A percentile compares a stretch with the other conserved stretches of the same genome.
phyloP scores from a whole-genome alignment of 2,329 filamentous ascomycete species.

The Aspergillus fijiensis region DNA sequence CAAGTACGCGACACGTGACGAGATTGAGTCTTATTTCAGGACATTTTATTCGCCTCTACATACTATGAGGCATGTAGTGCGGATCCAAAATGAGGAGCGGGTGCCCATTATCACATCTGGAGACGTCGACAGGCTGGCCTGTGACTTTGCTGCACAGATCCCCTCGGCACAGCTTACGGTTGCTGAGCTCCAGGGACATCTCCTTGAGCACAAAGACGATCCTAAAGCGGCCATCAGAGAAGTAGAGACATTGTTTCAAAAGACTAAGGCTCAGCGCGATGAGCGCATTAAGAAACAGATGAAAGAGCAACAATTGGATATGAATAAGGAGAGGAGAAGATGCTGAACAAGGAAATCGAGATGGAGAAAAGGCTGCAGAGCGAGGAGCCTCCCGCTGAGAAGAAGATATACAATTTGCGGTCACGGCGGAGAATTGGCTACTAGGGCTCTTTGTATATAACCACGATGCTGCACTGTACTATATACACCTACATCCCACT shows the following conservation, averaged over 20 bases:
- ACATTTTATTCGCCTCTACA: background rate
- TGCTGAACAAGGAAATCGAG: background rate
- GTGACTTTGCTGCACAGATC: background rate
- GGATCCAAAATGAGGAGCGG: background rate
- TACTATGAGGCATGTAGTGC: background rate
- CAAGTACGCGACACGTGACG: conserved; percentile 1
- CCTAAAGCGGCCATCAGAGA: background rate
- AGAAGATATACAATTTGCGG: background rate
- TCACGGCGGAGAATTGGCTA: background rate
- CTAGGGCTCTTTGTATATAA: too few relatives aligned
- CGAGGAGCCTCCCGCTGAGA: background rate
- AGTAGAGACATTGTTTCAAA: background rate
- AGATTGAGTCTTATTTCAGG: background rate
- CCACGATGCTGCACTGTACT: too few relatives aligned
- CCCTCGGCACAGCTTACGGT: background rate
- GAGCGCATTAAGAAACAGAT: background rate
- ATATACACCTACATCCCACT: too few relatives aligned
- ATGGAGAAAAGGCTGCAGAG: too few relatives aligned
- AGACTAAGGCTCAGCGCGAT: background rate
- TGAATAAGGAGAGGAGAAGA: background rate
- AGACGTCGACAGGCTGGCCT: background rate
- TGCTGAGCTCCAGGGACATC: background rate
- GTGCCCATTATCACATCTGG: background rate
- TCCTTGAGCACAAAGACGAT: background rate
- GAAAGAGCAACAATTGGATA: background rate